phyloP scores from a whole-genome alignment of 257 asterid species.

The Verbena officinalis region DNA sequence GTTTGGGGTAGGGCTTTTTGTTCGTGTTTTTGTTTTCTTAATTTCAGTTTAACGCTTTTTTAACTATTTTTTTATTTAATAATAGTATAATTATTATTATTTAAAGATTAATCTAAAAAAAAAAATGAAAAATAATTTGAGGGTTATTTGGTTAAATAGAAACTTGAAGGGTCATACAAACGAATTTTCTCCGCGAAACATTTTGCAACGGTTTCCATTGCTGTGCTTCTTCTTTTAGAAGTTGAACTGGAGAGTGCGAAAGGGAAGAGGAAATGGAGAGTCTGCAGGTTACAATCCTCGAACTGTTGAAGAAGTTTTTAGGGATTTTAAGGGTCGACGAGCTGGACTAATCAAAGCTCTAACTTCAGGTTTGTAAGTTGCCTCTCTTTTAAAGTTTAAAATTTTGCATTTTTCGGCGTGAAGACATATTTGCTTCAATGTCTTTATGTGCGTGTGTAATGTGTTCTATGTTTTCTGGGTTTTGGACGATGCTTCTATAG shows the following conservation, averaged over 20 bases:
- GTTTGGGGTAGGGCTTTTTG: too few species aligned
- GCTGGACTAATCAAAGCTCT: conserved; percentile 66
- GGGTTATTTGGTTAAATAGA: too few species aligned
- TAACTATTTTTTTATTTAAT: too few species aligned
- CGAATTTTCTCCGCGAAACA: too few species aligned
- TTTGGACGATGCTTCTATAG: background rate
- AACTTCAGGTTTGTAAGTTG: conserved; percentile 44
- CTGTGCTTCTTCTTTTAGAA: background rate
- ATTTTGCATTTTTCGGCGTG: background rate
- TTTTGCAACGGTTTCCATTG: conserved; percentile 6
- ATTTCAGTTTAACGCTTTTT: too few species aligned
- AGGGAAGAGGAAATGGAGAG: conserved; percentile 46
- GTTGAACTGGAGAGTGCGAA: conserved; percentile 9
- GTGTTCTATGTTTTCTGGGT: conserved; percentile 1
- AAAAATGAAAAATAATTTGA: too few species aligned
- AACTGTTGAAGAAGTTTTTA: conserved; percentile 62
- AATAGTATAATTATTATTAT: too few species aligned
- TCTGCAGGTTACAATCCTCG: conserved; percentile 50
- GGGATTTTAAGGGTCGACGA: conserved; percentile 62
- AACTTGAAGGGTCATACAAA: too few species aligned
- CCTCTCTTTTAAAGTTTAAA: background rate
- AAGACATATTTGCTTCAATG: background rate
- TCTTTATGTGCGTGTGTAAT: conserved; percentile 13
- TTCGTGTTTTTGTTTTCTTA: too few species aligned
- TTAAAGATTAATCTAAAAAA: too few species aligned